phyloP scores from a whole-genome alignment of 352 stramenopile genomes.

The Pythium periplocum region DNA sequence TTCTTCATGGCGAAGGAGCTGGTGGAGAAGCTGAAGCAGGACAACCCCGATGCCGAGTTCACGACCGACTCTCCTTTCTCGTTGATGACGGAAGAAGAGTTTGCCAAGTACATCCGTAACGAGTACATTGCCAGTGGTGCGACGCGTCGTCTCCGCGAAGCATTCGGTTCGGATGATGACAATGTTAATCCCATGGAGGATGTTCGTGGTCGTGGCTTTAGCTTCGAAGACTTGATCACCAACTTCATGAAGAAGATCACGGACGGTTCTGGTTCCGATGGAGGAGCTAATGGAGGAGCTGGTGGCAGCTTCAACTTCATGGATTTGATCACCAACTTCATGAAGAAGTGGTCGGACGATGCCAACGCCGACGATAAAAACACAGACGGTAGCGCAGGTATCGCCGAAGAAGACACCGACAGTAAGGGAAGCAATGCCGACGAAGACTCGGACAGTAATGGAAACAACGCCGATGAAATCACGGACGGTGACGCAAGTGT shows the following conservation, averaged over 20 bases:
- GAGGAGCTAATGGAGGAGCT: too few species aligned
- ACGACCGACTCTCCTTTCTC: slow-evolving; percentile 49
- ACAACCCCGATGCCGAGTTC: slow-evolving; percentile 44
- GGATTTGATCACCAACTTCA: too few species aligned
- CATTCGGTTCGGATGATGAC: too few species aligned
- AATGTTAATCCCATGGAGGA: neutral
- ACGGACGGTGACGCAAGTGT: neutral
- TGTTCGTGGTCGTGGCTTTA: too few species aligned
- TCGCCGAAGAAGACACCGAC: too few species aligned
- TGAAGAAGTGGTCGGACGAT: neutral
- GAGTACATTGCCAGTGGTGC: neutral
- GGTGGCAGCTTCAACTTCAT: too few species aligned
- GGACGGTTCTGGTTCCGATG: neutral
- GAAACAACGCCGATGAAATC: too few species aligned
- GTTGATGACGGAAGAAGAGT: slow-evolving; percentile 49
- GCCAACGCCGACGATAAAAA: neutral
- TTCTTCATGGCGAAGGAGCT: slow-evolving; percentile 45
- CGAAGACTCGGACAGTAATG: too few species aligned
- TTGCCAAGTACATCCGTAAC: slow-evolving; percentile 28
- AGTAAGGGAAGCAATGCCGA: too few species aligned
- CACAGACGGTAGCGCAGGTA: neutral
- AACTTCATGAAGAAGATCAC: too few species aligned
- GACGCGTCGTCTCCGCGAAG: too few species aligned
- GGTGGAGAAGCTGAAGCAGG: slow-evolving; percentile 23
- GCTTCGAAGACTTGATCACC: too few species aligned